Base-by-base conservation (phyloP, 495 filamentous ascomycete genomes). In the Penicillium crystallinum region DNA sequence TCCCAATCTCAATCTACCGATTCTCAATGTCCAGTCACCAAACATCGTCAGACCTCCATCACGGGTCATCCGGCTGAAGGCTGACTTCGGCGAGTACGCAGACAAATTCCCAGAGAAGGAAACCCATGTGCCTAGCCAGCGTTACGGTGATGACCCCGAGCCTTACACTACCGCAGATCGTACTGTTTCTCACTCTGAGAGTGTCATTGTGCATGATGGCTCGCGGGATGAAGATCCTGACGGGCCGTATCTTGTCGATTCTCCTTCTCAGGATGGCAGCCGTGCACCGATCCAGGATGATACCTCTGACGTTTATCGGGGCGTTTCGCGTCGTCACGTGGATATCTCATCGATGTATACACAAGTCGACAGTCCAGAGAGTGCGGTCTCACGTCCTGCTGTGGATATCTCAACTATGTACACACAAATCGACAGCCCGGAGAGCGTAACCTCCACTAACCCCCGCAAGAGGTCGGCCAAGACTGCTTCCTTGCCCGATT, bases 401-500 rank as follows among this genome's bases (percentile, higher is more conserved):
- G 14, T 17, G 1, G n/a, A 27, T 35, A 35, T 18, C 30, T 33
- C 17, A 6, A 17, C 23, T 21, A 19, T 37, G 8, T 39, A 29
- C 23, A 31, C 31, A 3, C 31, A 27, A 1, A n/a, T 12, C 6
- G 23, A 18, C 27, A 12, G 9, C 23, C 10, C 45, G 1, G 15
- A 18, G 25, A 25, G 31, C 9, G 9, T 8, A 15, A 43, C 9
- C 10, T 51, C 41, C 0, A 42, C 37, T 7, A 56, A 48, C 21
- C 46, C 57, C 21, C 43, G 57, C 12, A 68, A 68, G 37, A 56
- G 65, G 51, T 62, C 52, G 43, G 67, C 65, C 5, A 55, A 52
- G 19, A 57, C 54, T 35, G 67, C 65, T 4, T 65, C 59, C 2
- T 43, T 70, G 2, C 46, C 65, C 14, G 62, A 66, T 35, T 59